Evolutionary conservation across 78 protist genomes (phyloP), one percentile per base, ranked within the genome.

Genomic region (Diacronema lutheri): DNA sequence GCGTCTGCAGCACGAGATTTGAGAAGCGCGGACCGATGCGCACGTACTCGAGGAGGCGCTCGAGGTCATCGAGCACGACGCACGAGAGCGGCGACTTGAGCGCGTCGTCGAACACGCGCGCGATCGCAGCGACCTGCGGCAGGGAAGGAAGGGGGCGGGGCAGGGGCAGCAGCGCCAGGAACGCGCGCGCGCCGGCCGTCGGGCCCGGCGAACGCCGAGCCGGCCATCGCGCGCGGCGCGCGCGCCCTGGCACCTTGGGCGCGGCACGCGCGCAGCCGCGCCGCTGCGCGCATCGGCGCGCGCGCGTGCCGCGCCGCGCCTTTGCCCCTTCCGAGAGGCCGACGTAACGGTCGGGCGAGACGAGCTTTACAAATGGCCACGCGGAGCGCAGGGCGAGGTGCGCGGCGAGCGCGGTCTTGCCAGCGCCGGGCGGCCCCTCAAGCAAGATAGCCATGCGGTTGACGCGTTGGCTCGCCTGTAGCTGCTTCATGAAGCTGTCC

Each of bases 341-440:
- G 41, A 95, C 92, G 20, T 95, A 23, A 50, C 83, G 37, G 50
- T 95, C 97, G 38, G 98, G 93, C 46, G 93, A 35, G 76, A 98
- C 89, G 71, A 96, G 64, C 89, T 95, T 93, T 57, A 96, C 94
- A 80, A 83, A 96, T 41, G 99, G 99, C 83, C 85, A 97, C 29
- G 74, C 93, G 25, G 94, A 69, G 7, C 65, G n/a, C 35, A 84
- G n/a, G 4, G 98, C 98, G 10, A 96, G 20, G 1, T 57, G n/a
- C n/a, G 97, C 92, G 0, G 99, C 99, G n/a, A 97, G 81, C 1
- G 98, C 95, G 35, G 99, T 93, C 89, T 96, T 97, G 55, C 99
- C 99, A 20, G 79, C 9, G 35, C 79, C 79, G 19, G 40, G 11
- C 25, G 16, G 21, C 57, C 98, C 98, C 12, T 90, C 88, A 31